Base-by-base conservation (phyloP, 192 early-diverging fungal genomes). In the Gonapodya prolifera region DNA sequence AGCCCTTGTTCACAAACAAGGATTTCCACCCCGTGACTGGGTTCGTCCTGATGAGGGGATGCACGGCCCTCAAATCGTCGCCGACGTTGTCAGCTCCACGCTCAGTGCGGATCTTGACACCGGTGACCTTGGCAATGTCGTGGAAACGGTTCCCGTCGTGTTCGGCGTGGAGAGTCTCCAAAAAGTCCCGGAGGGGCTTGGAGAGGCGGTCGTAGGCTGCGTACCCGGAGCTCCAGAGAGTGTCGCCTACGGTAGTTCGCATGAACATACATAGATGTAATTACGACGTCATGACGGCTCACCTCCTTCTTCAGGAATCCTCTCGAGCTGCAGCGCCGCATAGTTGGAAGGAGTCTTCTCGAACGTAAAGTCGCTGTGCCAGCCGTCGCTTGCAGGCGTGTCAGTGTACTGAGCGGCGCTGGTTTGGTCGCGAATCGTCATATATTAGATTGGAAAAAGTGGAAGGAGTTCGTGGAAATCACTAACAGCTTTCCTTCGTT, bases 311-410 rank as follows among this genome's bases (percentile, higher is more conserved):
- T 80, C 80, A 34, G 84, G 84, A 30, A 86, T 80, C 8, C 76
- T 73, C 29, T 88, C 84, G n/a, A 91, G 78, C 33, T 83, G 83
- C 35, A 91, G 79, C 29, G 85, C 82, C 30, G 90, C 84, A 33
- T 81, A 81, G 35, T 84, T 84, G 29, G 90, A 80, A 1, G 90
- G 90, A 35, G 84, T 80, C 0, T 75, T 70, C 71, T 91, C 90
- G 78, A 85, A 91, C 0, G 84, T 83, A 34, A 91, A 81, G 80
- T 89, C 87, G 2, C 81, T 82, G 71, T 88, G 87, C 86, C 86
- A 87, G n/a, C 80, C 69, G 28, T 73, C 71, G 71, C 71, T 32
- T 32, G 71, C 71, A 29, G 79, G 75, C 81, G 82, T 69, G 82
- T 83, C 30, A 81, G 81, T 80, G 75, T 83, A 1, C 80, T 81